These are phyloP conservation scores for Trametes punicea DNA, from an alignment of 768 basidiomycete species.

Conservation along the genomic window DNA sequence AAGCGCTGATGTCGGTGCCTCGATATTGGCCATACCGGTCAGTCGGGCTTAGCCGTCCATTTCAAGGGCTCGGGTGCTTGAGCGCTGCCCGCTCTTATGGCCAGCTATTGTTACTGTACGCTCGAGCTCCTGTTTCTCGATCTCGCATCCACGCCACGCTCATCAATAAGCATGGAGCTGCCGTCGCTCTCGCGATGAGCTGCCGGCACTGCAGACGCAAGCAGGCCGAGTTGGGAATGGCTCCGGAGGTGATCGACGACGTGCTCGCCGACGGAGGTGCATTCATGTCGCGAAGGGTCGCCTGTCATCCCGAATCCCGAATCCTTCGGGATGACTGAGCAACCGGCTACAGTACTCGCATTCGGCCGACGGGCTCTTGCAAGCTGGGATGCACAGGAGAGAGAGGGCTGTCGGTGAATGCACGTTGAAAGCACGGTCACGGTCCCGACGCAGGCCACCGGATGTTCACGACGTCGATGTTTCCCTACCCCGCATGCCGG, in stretches of 20 bases:
- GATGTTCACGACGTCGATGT: no score
- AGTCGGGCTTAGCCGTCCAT: constrained; percentile 3
- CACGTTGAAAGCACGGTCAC: no score
- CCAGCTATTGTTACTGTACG: not conserved
- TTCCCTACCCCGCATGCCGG: no score
- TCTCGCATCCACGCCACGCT: not conserved
- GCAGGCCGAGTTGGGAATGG: not conserved
- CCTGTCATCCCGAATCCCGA: no score
- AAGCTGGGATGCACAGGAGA: no score
- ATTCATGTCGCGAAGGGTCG: no score
- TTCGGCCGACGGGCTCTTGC: no score
- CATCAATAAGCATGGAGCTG: not conserved
- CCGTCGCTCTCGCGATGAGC: not conserved
- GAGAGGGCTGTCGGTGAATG: no score
- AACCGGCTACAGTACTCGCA: no score
- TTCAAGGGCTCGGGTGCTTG: not conserved
- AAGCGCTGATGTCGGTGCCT: not conserved
- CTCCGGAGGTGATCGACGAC: not conserved
- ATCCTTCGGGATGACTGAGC: no score
- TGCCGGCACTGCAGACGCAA: no score
- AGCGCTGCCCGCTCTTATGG: not conserved
- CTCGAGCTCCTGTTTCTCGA: not conserved
- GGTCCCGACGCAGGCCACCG: no score
- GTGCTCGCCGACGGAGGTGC: not conserved
- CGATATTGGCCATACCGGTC: not conserved